These are phyloP conservation scores for Metschnikowia lunata DNA, from an alignment of 805 yeast genomes.

Conservation along the genomic window DNA sequence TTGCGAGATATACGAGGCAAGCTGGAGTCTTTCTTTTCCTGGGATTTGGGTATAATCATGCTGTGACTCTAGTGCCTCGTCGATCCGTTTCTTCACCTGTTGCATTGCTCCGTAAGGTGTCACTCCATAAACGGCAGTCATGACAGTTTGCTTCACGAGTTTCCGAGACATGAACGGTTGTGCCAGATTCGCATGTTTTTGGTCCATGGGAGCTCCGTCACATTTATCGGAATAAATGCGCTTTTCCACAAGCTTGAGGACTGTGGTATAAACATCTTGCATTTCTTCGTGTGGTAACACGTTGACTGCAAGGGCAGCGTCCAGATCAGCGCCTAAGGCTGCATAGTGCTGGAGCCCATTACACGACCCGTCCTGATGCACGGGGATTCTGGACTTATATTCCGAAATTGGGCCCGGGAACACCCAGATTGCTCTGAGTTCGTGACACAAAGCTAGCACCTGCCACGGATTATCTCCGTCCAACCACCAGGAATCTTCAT, in stretches of 20 bases:
- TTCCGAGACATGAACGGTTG: constrained; percentile 24
- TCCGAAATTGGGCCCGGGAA: constrained; percentile 15
- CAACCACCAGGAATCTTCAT: constrained; percentile 32
- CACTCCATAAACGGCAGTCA: constrained; percentile 46
- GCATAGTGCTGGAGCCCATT: constrained; percentile 46
- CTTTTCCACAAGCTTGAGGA: constrained; percentile 22
- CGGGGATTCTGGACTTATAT: constrained; percentile 29
- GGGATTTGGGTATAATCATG: background rate
- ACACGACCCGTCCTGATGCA: constrained; percentile 44
- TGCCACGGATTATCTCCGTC: constrained; percentile 40
- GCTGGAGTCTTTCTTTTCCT: constrained; percentile 1
- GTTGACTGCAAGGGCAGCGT: constrained; percentile 40
- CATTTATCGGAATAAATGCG: constrained; percentile 11
- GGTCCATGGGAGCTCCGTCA: background rate
- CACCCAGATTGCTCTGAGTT: constrained; percentile 21
- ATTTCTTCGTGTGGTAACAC: constrained; percentile 21
- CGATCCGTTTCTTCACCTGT: constrained; percentile 28
- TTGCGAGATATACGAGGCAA: constrained; percentile 11
- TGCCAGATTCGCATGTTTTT: constrained; percentile 15
- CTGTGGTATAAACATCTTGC: constrained; percentile 34
- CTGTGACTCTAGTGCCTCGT: constrained; percentile 10
- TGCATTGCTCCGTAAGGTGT: constrained; percentile 33
- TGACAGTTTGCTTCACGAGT: constrained; percentile 39
- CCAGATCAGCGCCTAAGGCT: constrained; percentile 35
- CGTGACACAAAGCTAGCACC: constrained; percentile 31